phyloP scores from a whole-genome alignment of 2,329 filamentous ascomycete genomes.

The Aureobasidium sp. region DNA sequence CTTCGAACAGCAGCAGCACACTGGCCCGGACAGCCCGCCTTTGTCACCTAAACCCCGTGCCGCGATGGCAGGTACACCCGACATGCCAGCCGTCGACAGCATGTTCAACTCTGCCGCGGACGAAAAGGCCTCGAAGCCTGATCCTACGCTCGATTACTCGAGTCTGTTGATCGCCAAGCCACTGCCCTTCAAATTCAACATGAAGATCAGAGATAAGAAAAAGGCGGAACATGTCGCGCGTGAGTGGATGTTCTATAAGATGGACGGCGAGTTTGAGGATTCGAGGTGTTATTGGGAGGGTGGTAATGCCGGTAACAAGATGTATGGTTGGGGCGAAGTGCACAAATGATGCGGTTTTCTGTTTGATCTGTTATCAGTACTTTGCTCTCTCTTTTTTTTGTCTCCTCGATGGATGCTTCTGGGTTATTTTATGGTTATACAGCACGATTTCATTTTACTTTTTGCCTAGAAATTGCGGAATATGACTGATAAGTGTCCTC shows the following conservation, averaged over 20 bases:
- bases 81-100: slow-evolving; percentile 9
- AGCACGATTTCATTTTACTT: not conserved
- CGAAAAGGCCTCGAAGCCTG: slow-evolving; percentile 19
- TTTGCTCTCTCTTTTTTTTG: not conserved
- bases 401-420: not conserved
- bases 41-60: not conserved
- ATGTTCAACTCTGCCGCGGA: slow-evolving; percentile 15
- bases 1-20: slow-evolving; percentile 12
- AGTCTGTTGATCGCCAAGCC: slow-evolving; percentile 42
- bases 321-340: slow-evolving; percentile 22
- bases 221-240: slow-evolving; percentile 29
- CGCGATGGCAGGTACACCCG: slow-evolving; percentile 11
- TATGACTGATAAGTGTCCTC: too few species aligned
- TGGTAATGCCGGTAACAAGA: slow-evolving; percentile 23
- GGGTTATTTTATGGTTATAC: not conserved
- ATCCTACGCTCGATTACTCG: slow-evolving; percentile 39
- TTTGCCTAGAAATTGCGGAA: not conserved
- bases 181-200: slow-evolving; percentile 37
- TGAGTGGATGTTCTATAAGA: slow-evolving; percentile 32
- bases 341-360: not conserved
- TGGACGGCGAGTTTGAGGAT: slow-evolving; percentile 34
- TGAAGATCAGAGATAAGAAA: slow-evolving; percentile 30
- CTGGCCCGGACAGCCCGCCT: slow-evolving; percentile 10
- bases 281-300: slow-evolving; percentile 34
- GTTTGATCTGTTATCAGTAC: not conserved